Evolutionary conservation across 768 basidiomycete species (phyloP).

Genomic region (Austroboletus eburneus): DNA sequence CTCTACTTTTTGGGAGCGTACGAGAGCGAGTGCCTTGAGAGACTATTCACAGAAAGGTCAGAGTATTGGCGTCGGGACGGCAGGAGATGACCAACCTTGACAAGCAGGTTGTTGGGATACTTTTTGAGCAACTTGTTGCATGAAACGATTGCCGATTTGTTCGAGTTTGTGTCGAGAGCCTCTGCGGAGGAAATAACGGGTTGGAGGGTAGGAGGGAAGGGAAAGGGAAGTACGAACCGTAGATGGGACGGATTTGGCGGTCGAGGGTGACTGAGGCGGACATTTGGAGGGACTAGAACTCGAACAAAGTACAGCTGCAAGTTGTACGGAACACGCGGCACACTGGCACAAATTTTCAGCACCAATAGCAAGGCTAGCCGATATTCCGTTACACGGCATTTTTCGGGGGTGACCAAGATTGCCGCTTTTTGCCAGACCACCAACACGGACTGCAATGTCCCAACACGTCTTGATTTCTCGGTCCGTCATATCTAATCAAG

Average conservation of each 20-base stretch:
- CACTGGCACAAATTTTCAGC: conserved; percentile 29
- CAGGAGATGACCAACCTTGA: no score
- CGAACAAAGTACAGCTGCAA: conserved; percentile 3
- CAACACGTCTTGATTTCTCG: conserved; percentile 37
- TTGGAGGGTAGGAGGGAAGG: neutral
- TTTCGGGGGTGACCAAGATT: conserved; percentile 17
- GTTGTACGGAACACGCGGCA: conserved; percentile 3
- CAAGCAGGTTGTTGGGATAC: conserved; percentile 65
- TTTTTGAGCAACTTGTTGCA: conserved; percentile 90
- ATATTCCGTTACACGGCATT: conserved; percentile 24
- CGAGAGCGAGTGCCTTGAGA: conserved; percentile 78
- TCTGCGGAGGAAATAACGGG: conserved; percentile 40
- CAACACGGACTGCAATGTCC: conserved; percentile 30
- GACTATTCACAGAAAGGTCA: no score
- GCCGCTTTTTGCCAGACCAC: no score
- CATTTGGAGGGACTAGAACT: conserved; percentile 31
- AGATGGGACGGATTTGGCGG: conserved; percentile 82
- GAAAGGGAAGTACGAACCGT: conserved; percentile 48
- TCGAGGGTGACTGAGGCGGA: conserved; percentile 57
- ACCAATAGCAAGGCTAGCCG: conserved; percentile 19
- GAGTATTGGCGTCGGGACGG: no score
- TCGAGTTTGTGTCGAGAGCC: conserved; percentile 80
- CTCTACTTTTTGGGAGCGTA: conserved; percentile 82
- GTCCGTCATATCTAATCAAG: conserved; percentile 12
- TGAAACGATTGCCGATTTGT: conserved; percentile 79